These are phyloP conservation scores for Erythrobasidium yunnanense DNA, from an alignment of 768 basidiomycete species.

Conservation along the genomic window DNA sequence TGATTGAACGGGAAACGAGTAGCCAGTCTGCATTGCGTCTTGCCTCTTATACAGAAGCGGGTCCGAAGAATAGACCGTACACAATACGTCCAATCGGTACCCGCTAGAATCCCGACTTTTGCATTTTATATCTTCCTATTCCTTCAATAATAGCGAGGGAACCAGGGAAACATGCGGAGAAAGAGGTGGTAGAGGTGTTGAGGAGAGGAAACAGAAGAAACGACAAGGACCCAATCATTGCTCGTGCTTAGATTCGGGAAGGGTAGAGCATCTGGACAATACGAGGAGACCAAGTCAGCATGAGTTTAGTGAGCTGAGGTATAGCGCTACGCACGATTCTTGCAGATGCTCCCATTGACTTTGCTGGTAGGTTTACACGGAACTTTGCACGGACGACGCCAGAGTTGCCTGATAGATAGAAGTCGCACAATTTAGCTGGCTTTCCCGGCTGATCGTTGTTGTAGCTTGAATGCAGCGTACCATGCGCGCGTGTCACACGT, in stretches of 20 bases:
- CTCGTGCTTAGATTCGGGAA: constrained; percentile 48
- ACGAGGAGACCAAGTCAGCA: background rate
- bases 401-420: constrained; percentile 53
- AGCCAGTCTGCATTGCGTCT: too few relatives aligned
- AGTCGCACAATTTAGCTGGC: background rate
- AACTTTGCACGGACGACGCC: constrained; percentile 98
- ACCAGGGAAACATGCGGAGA: background rate
- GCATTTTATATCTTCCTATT: too few relatives aligned
- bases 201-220: too few relatives aligned
- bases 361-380: constrained; percentile 84
- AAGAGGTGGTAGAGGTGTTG: background rate
- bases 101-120: too few relatives aligned
- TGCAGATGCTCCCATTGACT: constrained; percentile 82
- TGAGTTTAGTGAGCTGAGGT: background rate
- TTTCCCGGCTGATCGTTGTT: background rate
- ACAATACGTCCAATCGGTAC: too few relatives aligned
- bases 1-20: too few relatives aligned
- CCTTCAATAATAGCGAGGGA: too few relatives aligned
- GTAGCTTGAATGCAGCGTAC: too few relatives aligned
- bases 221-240: constrained; percentile 1
- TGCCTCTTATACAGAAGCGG: too few relatives aligned
- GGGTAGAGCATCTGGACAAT: constrained; percentile 77
- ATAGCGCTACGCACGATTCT: constrained; percentile 59
- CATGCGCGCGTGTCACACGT: constrained; percentile 37
- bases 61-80: too few relatives aligned